These are phyloP conservation scores for Suillus americanus DNA, from an alignment of 768 basidiomycete genomes.

Conservation along the genomic window DNA sequence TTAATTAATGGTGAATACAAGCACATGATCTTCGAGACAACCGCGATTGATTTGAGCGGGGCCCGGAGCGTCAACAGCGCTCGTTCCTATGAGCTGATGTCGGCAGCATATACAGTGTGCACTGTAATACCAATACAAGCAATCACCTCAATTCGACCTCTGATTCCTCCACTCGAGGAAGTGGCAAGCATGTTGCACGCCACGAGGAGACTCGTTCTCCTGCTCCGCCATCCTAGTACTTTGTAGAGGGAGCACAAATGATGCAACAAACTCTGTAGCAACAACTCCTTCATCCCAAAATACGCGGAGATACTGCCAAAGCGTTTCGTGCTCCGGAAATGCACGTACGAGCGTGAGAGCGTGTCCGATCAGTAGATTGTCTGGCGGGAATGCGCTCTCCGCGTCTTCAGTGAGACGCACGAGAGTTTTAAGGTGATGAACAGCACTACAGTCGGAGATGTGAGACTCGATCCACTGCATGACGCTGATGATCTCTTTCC, in stretches of 20 bases:
- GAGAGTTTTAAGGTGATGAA: slow-evolving; percentile 52
- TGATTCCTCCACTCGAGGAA: slow-evolving; percentile 44
- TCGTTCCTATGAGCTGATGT: not conserved
- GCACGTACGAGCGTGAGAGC: slow-evolving; percentile 46
- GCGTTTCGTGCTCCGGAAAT: slow-evolving; percentile 59
- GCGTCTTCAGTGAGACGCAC: slow-evolving; percentile 12
- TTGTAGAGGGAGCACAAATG: not conserved
- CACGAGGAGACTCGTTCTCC: slow-evolving; percentile 52
- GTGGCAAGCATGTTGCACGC: slow-evolving; percentile 72
- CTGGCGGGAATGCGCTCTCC: slow-evolving; percentile 15
- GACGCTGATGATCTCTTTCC: slow-evolving; percentile 37
- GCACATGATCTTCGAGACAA: not conserved
- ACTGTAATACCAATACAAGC: too few relatives aligned
- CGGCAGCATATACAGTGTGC: not conserved
- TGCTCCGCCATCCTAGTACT: not conserved
- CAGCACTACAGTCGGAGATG: slow-evolving; percentile 65
- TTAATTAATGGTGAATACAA: not conserved
- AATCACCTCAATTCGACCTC: not conserved
- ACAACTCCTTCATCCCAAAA: not conserved
- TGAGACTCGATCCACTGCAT: slow-evolving; percentile 61
- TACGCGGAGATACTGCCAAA: slow-evolving; percentile 61
- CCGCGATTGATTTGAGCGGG: not conserved
- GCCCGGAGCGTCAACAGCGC: not conserved
- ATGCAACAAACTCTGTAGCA: not conserved
- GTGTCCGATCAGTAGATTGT: slow-evolving; percentile 32